Evolutionary conservation across 208 protist genomes (phyloP).

Genomic region (Leishmania lainsoni): DNA sequence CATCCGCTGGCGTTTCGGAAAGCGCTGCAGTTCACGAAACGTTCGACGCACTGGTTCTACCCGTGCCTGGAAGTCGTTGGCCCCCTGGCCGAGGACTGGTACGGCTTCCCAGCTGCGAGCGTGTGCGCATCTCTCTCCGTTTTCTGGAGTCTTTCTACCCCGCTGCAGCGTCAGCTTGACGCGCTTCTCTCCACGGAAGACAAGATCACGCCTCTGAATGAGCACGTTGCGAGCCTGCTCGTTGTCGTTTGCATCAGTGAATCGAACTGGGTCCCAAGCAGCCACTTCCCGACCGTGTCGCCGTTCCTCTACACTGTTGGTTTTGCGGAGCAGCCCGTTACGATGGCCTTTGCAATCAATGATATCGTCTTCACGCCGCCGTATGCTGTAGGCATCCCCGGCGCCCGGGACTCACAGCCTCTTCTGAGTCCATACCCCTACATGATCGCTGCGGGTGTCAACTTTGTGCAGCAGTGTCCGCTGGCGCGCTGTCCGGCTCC

Average conservation of each 20-base stretch:
- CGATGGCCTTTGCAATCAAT: constrained; percentile 74
- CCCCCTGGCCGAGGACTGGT: constrained; percentile 47
- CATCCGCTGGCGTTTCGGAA: constrained; percentile 48
- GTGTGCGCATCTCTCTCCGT: constrained; percentile 52
- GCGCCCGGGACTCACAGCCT: constrained; percentile 28
- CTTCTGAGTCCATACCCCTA: constrained; percentile 54
- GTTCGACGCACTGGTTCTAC: constrained; percentile 72
- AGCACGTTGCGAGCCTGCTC: constrained; percentile 76
- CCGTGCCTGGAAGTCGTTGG: constrained; percentile 57
- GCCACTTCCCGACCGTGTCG: constrained; percentile 58
- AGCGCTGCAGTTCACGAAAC: constrained; percentile 42
- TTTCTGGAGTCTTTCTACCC: constrained; percentile 76
- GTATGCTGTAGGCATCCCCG: constrained; percentile 56
- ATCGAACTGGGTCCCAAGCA: constrained; percentile 43
- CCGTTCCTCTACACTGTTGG: constrained; percentile 57
- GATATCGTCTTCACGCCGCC: constrained; percentile 63
- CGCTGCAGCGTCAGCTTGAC: constrained; percentile 59
- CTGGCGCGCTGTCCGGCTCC: constrained; percentile 57
- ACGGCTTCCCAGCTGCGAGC: constrained; percentile 42
- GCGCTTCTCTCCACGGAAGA: constrained; percentile 19
- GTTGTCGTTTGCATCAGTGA: constrained; percentile 50
- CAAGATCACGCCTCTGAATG: constrained; percentile 48
- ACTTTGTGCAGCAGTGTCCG: constrained; percentile 69
- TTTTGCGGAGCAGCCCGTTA: constrained; percentile 32
- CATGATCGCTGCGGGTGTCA: constrained; percentile 63